phyloP scores from a whole-genome alignment of 2,329 filamentous ascomycete species.

The Penicillium polonicum region DNA sequence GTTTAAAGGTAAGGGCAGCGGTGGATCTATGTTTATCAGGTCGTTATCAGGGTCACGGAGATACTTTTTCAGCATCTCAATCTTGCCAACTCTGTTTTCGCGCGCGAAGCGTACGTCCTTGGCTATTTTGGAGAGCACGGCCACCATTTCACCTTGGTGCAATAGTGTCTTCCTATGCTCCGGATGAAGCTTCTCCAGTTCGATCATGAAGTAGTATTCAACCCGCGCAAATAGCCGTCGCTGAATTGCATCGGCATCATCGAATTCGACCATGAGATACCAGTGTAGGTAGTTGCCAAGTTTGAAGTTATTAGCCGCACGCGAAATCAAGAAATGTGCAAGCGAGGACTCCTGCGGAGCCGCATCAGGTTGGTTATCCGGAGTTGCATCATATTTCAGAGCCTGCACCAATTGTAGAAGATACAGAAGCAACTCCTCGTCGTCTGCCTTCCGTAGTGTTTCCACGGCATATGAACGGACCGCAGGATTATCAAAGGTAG shows the following conservation, averaged over 20 bases:
- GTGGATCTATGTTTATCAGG: slow-evolving; percentile 75
- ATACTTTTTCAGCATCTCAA: slow-evolving; percentile 79
- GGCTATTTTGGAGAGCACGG: slow-evolving; percentile 82
- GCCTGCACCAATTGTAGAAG: slow-evolving; percentile 93
- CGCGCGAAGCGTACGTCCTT: slow-evolving; percentile 81
- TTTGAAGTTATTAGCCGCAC: slow-evolving; percentile 83
- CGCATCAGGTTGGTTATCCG: slow-evolving; percentile 61
- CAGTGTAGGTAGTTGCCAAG: slow-evolving; percentile 95
- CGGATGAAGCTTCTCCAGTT: slow-evolving; percentile 71
- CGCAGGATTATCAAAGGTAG: slow-evolving; percentile 82
- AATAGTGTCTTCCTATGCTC: slow-evolving; percentile 74
- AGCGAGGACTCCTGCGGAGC: slow-evolving; percentile 74
- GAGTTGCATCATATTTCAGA: slow-evolving; percentile 84
- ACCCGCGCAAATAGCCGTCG: slow-evolving; percentile 88
- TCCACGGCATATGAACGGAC: slow-evolving; percentile 94
- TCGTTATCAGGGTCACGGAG: slow-evolving; percentile 89
- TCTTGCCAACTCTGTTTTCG: slow-evolving; percentile 75
- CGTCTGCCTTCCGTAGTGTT: slow-evolving; percentile 84
- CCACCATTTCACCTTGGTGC: slow-evolving; percentile 85
- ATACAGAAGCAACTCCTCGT: slow-evolving; percentile 87
- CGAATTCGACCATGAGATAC: slow-evolving; percentile 98
- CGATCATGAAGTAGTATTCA: slow-evolving; percentile 92
- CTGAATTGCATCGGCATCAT: slow-evolving; percentile 73
- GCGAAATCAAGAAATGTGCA: slow-evolving; percentile 81
- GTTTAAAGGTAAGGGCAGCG: slow-evolving; percentile 83